A percentile compares a stretch with the other conserved stretches of the same genome.
Evolutionary conservation across 2,329 filamentous ascomycete species (phyloP).

Genomic region (Tolypocladium nubicola): DNA sequence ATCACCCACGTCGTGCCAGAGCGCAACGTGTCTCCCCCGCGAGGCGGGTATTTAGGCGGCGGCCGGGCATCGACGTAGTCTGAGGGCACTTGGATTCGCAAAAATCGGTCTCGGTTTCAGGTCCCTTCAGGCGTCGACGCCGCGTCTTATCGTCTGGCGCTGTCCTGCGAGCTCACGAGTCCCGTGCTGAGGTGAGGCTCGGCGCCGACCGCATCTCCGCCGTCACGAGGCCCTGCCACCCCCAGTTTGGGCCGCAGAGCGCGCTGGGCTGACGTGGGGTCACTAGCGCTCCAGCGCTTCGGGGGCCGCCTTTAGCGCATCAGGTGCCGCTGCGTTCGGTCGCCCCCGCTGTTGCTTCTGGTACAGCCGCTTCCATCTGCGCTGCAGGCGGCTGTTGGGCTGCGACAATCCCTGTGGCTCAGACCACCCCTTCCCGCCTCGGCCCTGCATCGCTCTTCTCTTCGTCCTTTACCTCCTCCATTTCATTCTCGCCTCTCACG

Average conservation of each 20-base stretch:
- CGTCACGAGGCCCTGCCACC: neutral
- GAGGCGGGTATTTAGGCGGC: neutral
- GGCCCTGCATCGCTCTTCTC: neutral
- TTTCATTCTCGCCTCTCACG: neutral
- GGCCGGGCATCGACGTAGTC: neutral
- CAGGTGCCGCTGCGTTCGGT: neutral
- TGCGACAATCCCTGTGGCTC: neutral
- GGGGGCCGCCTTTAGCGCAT: constrained; percentile 1
- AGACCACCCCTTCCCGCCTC: neutral
- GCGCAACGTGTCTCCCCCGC: neutral
- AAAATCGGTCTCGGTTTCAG: neutral
- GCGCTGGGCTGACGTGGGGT: neutral
- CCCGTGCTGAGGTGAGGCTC: neutral
- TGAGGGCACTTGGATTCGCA: neutral
- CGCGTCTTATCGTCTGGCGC: neutral
- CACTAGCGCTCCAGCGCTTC: neutral
- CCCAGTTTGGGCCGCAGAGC: neutral
- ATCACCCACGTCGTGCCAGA: neutral
- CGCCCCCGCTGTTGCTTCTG: neutral
- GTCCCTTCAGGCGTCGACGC: neutral
- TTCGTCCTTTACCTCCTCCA: neutral
- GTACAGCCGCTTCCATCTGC: neutral
- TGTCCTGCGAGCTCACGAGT: neutral
- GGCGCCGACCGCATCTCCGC: neutral
- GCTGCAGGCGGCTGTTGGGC: neutral